phyloP scores from a whole-genome alignment of 345 rosid species.

The Garcia nutans region DNA sequence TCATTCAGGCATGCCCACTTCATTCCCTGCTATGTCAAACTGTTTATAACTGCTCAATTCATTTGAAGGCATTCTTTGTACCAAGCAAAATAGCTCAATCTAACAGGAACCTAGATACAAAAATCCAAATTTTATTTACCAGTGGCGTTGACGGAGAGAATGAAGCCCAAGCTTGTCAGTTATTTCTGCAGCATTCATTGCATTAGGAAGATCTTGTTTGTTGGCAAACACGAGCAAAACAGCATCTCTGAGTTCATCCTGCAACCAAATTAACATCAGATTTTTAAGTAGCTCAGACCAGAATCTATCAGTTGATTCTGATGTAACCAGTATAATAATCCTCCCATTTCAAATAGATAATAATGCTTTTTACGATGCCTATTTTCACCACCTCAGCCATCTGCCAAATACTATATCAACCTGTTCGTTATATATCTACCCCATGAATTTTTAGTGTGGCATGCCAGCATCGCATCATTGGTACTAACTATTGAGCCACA shows the following conservation, averaged over 20 bases:
- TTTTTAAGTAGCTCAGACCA: not conserved
- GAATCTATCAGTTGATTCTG: not conserved
- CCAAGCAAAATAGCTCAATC: not conserved
- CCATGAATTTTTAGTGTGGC: not conserved
- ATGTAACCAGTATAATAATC: not conserved
- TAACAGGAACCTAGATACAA: not conserved
- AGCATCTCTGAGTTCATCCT: conserved; percentile 22
- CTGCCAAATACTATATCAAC: not conserved
- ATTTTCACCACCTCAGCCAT: not conserved
- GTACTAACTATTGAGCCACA: not conserved
- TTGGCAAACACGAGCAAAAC: conserved; percentile 22
- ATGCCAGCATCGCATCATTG: not conserved
- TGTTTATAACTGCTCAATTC: not conserved
- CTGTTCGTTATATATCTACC: not conserved
- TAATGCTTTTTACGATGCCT: not conserved
- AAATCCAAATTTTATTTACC: conserved; percentile 6
- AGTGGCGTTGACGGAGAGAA: conserved; percentile 24
- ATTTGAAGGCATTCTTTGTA: not conserved
- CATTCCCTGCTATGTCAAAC: not conserved
- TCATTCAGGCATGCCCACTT: not conserved
- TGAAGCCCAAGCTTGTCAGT: conserved; percentile 22
- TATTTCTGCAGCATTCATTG: conserved; percentile 21
- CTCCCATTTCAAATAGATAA: not conserved
- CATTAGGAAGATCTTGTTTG: conserved; percentile 24
- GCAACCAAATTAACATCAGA: not conserved